Conservation (phyloP, 2,329 filamentous ascomycete genomes). For the Fusarium foetens region DNA sequence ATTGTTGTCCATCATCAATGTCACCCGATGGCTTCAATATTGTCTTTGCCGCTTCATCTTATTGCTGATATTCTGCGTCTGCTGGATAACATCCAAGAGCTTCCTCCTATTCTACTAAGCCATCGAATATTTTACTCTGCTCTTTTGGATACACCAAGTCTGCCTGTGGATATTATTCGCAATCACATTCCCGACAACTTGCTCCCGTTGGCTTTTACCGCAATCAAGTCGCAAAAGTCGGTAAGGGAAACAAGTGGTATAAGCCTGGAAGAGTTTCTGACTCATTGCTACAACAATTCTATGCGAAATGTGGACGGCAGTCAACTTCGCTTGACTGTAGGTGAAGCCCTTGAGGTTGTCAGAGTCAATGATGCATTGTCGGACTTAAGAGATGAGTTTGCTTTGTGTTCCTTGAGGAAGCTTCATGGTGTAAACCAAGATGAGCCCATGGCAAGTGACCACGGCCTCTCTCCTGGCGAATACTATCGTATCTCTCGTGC, state of each 20-base stretch:
- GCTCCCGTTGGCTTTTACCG: conserved; percentile 26
- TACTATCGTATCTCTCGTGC: conserved; percentile 32
- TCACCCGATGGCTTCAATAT: conserved; percentile 31
- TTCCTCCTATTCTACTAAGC: conserved; percentile 34
- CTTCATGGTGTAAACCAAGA: conserved; percentile 28
- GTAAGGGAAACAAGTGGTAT: conserved; percentile 11
- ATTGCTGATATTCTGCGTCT: conserved; percentile 36
- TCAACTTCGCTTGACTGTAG: conserved; percentile 18
- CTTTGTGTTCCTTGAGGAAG: conserved; percentile 15
- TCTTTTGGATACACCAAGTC: conserved; percentile 30
- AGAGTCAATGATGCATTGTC: conserved; percentile 24
- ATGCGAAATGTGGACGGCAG: conserved; percentile 7
- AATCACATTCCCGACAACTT: conserved; percentile 28
- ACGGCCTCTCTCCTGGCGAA: conserved; percentile 14
- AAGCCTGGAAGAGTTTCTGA: conserved; percentile 22
- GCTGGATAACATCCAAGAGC: conserved; percentile 27
- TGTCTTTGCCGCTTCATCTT: conserved; percentile 38
- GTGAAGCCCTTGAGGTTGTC: conserved; percentile 27
- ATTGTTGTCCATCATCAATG: not conserved
- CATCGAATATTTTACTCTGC: conserved; percentile 39
- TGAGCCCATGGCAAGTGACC: not conserved
- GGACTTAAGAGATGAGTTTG: conserved; percentile 16
- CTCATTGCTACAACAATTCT: conserved; percentile 24
- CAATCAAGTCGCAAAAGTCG: conserved; percentile 26
- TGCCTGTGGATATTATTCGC: conserved; percentile 35